These are phyloP conservation scores for Candida palmyrensis DNA, from an alignment of 805 yeast species.

Conservation along the genomic window DNA sequence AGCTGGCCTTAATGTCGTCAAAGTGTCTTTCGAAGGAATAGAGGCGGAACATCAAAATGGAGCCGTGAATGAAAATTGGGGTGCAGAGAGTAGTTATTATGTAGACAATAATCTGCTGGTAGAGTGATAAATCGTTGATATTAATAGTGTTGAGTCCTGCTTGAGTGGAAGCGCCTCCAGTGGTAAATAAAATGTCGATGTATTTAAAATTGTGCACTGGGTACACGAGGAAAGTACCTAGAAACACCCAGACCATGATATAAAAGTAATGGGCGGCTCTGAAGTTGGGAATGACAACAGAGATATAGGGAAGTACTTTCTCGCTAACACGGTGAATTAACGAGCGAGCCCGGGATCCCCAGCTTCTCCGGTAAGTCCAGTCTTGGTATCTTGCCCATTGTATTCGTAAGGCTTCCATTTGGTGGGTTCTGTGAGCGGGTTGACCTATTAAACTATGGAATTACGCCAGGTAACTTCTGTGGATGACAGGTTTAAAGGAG, in stretches of 20 bases:
- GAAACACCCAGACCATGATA: constrained; percentile 50
- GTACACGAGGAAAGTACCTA: constrained; percentile 72
- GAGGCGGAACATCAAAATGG: constrained; percentile 68
- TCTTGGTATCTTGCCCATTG: not conserved
- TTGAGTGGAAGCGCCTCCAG: constrained; percentile 78
- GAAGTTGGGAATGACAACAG: constrained; percentile 46
- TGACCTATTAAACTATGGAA: no score
- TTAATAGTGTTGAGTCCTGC: constrained; percentile 87
- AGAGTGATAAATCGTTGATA: constrained; percentile 55
- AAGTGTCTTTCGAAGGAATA: constrained; percentile 88
- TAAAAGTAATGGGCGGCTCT: constrained; percentile 70
- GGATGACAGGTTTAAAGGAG: no score
- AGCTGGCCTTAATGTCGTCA: constrained; percentile 70
- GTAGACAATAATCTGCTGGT: constrained; percentile 77
- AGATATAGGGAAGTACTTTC: constrained; percentile 36
- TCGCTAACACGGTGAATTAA: constrained; percentile 30
- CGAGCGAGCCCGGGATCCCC: constrained; percentile 20
- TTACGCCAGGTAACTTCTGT: no score
- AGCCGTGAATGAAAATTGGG: constrained; percentile 84
- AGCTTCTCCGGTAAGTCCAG: constrained; percentile 1
- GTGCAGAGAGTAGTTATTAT: constrained; percentile 63
- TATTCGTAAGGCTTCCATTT: not conserved
- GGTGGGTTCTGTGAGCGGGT: no score
- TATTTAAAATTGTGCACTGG: constrained; percentile 65
- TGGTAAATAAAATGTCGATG: constrained; percentile 74